Evolutionary conservation across 2,329 filamentous ascomycete genomes (phyloP).

Genomic region (Phaeosphaeriaceae sp.): DNA sequence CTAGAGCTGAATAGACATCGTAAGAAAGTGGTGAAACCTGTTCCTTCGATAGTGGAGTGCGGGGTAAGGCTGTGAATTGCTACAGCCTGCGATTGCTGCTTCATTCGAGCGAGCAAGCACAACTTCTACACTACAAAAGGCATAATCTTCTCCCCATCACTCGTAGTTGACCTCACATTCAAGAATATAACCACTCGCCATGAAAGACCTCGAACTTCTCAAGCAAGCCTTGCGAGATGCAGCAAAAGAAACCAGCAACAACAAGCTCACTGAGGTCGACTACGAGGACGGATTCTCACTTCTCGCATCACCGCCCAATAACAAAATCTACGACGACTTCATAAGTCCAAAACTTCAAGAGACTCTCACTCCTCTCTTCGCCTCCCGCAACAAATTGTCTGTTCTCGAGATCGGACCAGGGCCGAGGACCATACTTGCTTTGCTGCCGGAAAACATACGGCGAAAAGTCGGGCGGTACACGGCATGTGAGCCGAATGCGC

Average conservation of each 20-base stretch:
- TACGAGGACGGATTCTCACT: neutral
- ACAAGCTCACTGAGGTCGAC: neutral
- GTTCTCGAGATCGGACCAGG: constrained; percentile 68
- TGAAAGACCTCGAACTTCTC: too few species aligned
- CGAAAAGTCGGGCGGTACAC: constrained; percentile 58
- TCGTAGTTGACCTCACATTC: too few species aligned
- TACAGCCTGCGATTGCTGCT: too few species aligned
- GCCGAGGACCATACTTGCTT: constrained; percentile 60
- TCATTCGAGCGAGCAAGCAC: too few species aligned
- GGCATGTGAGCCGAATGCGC: constrained; percentile 61
- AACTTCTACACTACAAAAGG: too few species aligned
- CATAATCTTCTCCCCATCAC: too few species aligned
- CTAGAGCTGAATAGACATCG: too few species aligned
- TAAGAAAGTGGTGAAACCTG: too few species aligned
- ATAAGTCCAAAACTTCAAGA: neutral
- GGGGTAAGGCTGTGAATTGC: too few species aligned
- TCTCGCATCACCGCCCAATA: neutral
- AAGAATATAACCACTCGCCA: too few species aligned
- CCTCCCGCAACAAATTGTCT: constrained; percentile 55
- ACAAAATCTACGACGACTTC: neutral
- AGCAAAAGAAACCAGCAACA: neutral
- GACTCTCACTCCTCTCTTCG: constrained; percentile 49
- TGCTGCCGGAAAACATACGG: constrained; percentile 54
- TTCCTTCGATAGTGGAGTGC: too few species aligned
- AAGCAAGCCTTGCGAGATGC: neutral